A percentile compares a stretch with the other conserved stretches of the same genome.
Conservation (phyloP, 139 green algal genomes). For the Chlamydomonas asymmetrica region DNA sequence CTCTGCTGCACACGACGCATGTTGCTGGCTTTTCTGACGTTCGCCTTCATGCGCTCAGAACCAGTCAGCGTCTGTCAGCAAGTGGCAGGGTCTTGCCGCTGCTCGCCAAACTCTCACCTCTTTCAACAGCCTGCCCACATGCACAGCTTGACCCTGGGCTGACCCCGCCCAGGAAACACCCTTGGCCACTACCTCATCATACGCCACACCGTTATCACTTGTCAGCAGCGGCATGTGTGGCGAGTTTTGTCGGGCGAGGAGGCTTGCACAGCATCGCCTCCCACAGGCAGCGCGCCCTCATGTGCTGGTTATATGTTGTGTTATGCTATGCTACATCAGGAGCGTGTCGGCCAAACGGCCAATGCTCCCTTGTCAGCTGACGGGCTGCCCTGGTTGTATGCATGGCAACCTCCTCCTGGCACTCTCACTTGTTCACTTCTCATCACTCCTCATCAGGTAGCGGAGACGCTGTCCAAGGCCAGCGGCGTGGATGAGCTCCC, state of each 20-base stretch:
- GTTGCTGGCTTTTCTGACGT: neutral
- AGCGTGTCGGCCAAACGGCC: neutral
- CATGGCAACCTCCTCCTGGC: neutral
- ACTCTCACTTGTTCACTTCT: neutral
- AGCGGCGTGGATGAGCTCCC: slow-evolving; percentile 32
- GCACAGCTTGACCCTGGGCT: no score
- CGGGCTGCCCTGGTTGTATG: neutral
- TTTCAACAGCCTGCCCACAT: no score
- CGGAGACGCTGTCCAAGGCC: slow-evolving; percentile 25
- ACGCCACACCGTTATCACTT: no score
- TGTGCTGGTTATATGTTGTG: neutral
- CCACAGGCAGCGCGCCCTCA: neutral
- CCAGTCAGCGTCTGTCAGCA: no score
- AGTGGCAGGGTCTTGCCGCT: no score
- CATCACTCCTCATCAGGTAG: slow-evolving; percentile 10
- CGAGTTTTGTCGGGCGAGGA: no score
- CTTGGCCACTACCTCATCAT: no score
- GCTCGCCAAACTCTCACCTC: no score
- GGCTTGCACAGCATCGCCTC: neutral
- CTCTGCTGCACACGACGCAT: neutral
- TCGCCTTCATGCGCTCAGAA: neutral
- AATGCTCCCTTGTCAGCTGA: neutral
- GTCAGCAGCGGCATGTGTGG: no score
- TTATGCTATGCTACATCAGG: neutral
- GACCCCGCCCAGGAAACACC: no score